Conservation (phyloP, 768 basidiomycete species). For the Mycena vulgaris region DNA sequence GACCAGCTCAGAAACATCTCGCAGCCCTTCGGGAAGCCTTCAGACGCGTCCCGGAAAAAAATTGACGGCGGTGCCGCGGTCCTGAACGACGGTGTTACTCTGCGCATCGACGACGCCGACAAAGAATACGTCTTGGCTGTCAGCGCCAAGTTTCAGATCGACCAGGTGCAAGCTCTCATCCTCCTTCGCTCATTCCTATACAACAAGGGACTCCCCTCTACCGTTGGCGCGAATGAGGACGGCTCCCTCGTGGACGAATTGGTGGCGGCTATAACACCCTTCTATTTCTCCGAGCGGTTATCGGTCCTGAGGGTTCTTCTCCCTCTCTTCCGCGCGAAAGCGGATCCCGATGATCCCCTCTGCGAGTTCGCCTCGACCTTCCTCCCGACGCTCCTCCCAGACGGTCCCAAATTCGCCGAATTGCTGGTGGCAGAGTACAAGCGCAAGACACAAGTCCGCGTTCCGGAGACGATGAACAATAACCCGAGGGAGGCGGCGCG, state of each 20-base stretch:
- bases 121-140: constrained; percentile 81
- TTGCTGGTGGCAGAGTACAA: constrained; percentile 74
- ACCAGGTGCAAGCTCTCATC: constrained; percentile 84
- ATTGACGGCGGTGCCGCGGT: constrained; percentile 79
- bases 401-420: constrained; percentile 74
- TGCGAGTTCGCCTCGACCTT: constrained; percentile 68
- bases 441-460: constrained; percentile 62
- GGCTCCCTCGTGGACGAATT: constrained; percentile 69
- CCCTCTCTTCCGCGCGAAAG: constrained; percentile 81
- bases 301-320: constrained; percentile 78
- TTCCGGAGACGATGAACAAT: constrained; percentile 61
- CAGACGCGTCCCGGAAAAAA: constrained; percentile 73
- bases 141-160: constrained; percentile 80
- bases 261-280: constrained; percentile 80
- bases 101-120: constrained; percentile 78
- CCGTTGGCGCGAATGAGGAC: constrained; percentile 58
- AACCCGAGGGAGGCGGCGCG: constrained; percentile 73
- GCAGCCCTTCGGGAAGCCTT: constrained; percentile 81
- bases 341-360: constrained; percentile 68
- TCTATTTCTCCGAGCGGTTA: constrained; percentile 87
- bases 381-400: constrained; percentile 74
- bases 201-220: constrained; percentile 78
- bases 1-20: constrained; percentile 69
- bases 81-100: constrained; percentile 74
- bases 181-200: constrained; percentile 85